Evolutionary conservation across 2,329 filamentous ascomycete species (phyloP).

Genomic region (Rutstroemia sp.): DNA sequence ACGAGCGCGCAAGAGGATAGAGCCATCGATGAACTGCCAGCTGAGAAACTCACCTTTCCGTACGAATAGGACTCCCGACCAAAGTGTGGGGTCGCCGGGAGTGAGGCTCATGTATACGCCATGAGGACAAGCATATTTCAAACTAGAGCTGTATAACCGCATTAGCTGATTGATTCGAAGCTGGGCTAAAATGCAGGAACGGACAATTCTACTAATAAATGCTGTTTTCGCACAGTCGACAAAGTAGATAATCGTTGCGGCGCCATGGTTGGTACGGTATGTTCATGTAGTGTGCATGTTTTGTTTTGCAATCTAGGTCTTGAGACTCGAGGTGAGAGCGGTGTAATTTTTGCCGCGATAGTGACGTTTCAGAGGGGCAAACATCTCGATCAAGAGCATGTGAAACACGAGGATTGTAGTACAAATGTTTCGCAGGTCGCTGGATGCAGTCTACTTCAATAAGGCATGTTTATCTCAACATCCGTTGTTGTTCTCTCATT

Average conservation of each 20-base stretch:
- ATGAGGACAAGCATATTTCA: slow-evolving; percentile 75
- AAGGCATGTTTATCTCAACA: too few species aligned
- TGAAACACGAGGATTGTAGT: not conserved
- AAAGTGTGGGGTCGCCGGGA: slow-evolving; percentile 71
- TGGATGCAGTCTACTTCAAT: too few species aligned
- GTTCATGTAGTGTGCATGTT: not conserved
- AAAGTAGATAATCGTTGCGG: slow-evolving; percentile 20
- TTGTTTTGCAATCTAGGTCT: slow-evolving; percentile 2
- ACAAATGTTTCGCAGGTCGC: too few species aligned
- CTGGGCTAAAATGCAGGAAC: not conserved
- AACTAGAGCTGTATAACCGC: slow-evolving; percentile 51
- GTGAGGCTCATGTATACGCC: slow-evolving; percentile 83
- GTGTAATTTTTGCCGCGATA: slow-evolving; percentile 8
- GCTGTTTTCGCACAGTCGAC: slow-evolving; percentile 28
- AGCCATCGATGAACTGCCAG: not conserved
- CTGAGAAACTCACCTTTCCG: slow-evolving; percentile 60
- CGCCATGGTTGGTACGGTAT: slow-evolving; percentile 16
- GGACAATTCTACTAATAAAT: slow-evolving; percentile 30
- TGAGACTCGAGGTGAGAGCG: slow-evolving; percentile 10
- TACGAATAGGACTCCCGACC: slow-evolving; percentile 89
- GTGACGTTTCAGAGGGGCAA: too few species aligned
- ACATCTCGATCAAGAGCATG: not conserved
- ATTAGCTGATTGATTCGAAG: not conserved
- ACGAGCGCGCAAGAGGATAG: not conserved
- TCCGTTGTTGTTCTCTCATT: not conserved